A percentile compares a stretch with the other conserved stretches of the same genome.
Evolutionary conservation across 768 basidiomycete species (phyloP).

Genomic region (Suillus plorans): DNA sequence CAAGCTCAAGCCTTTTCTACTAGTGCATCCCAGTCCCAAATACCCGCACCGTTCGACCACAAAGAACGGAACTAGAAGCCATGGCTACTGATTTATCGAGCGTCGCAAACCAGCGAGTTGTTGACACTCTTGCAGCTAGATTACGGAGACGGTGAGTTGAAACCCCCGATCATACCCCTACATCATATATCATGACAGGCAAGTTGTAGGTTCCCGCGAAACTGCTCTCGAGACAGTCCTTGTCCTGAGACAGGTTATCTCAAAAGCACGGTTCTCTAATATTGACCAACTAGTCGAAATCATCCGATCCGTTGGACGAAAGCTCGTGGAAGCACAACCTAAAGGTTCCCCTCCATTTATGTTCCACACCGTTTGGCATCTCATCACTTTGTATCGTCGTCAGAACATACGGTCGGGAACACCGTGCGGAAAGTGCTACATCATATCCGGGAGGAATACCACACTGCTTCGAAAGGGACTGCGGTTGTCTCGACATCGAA

Average conservation of each 20-base stretch:
- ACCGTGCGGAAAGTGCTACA: conserved; percentile 91
- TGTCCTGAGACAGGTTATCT: conserved; percentile 86
- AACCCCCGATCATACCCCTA: conserved; percentile 5
- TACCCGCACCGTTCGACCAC: background rate
- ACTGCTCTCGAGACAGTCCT: conserved; percentile 88
- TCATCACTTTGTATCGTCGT: conserved; percentile 3
- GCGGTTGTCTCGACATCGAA: conserved; percentile 37
- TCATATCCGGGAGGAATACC: conserved; percentile 93
- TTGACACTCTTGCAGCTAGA: conserved; percentile 69
- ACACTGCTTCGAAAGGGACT: conserved; percentile 65
- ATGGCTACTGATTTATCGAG: conserved; percentile 44
- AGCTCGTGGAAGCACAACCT: conserved; percentile 87
- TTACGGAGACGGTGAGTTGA: conserved; percentile 66
- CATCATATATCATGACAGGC: conserved; percentile 46
- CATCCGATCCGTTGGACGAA: conserved; percentile 76
- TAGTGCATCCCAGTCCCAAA: background rate
- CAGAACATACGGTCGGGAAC: conserved; percentile 95
- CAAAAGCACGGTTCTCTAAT: conserved; percentile 81
- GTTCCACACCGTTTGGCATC: conserved; percentile 9
- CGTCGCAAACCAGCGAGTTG: conserved; percentile 51
- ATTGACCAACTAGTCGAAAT: conserved; percentile 82
- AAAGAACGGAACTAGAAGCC: background rate
- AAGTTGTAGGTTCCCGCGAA: conserved; percentile 87
- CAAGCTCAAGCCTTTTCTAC: background rate
- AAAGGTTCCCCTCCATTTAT: conserved; percentile 61